Evolutionary conservation across 306 rosid genomes (phyloP).

Genomic region (Vigna radiata): DNA sequence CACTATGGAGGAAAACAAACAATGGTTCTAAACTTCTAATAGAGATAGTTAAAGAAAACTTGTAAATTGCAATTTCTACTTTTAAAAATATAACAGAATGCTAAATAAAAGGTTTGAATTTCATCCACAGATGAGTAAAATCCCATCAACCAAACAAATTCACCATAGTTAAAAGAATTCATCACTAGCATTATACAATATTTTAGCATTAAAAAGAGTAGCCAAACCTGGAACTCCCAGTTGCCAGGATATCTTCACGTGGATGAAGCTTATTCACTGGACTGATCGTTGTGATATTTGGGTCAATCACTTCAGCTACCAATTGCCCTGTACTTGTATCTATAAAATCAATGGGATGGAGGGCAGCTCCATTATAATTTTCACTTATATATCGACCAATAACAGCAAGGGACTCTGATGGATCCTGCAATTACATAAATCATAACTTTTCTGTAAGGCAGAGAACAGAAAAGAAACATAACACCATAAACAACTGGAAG

Average conservation of each 20-base stretch:
- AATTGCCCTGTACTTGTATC: constrained; percentile 85
- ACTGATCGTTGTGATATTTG: constrained; percentile 87
- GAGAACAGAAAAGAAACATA: neutral
- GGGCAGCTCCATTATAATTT: constrained; percentile 89
- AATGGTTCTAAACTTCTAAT: neutral
- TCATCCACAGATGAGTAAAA: neutral
- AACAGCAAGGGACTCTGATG: constrained; percentile 86
- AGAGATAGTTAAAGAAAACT: constrained; percentile 1
- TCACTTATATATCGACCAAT: constrained; percentile 95
- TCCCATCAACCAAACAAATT: neutral
- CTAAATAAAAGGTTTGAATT: constrained; percentile 12
- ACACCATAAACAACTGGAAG: neutral
- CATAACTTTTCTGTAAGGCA: neutral
- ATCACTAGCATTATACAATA: constrained; percentile 8
- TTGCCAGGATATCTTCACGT: constrained; percentile 79
- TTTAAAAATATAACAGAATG: constrained; percentile 15
- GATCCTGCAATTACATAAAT: constrained; percentile 64
- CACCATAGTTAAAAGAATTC: constrained; percentile 8
- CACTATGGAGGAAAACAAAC: neutral
- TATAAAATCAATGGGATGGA: constrained; percentile 95
- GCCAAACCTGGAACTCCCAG: constrained; percentile 90
- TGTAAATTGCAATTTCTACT: neutral
- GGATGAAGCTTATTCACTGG: constrained; percentile 97
- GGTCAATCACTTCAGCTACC: constrained; percentile 94
- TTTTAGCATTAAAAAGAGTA: neutral